Evolutionary conservation across 2,329 filamentous ascomycete species (phyloP).

Genomic region (Thelonectria blattea): DNA sequence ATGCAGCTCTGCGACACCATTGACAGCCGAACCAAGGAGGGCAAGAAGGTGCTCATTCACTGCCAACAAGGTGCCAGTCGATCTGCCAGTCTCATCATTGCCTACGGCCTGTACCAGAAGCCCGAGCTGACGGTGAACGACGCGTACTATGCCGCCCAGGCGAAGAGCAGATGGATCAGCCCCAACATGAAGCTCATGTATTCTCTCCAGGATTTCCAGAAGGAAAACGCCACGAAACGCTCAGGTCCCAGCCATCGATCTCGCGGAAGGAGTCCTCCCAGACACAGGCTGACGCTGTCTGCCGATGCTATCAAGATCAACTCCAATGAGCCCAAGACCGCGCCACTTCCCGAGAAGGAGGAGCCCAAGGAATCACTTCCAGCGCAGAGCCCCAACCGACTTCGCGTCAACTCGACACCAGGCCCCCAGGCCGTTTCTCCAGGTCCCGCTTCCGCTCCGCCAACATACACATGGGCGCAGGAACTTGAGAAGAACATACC

Average conservation of each 20-base stretch:
- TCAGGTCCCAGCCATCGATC: constrained; percentile 53
- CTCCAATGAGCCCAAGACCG: constrained; percentile 64
- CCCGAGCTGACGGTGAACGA: constrained; percentile 80
- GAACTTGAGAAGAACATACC: constrained; percentile 52
- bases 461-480: constrained; percentile 65
- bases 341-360: constrained; percentile 63
- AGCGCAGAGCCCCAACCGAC: constrained; percentile 51
- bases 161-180: constrained; percentile 85
- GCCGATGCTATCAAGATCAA: constrained; percentile 61
- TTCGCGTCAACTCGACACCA: constrained; percentile 61
- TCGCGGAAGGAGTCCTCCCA: constrained; percentile 61
- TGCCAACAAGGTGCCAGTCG: constrained; percentile 87
- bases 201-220: constrained; percentile 82
- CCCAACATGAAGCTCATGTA: constrained; percentile 94
- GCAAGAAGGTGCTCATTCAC: constrained; percentile 81
- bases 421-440: constrained; percentile 59
- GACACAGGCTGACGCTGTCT: constrained; percentile 66
- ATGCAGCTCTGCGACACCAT: constrained; percentile 78
- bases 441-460: constrained; percentile 71
- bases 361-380: constrained; percentile 46
- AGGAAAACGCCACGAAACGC: constrained; percentile 62
- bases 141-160: constrained; percentile 80
- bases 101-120: constrained; percentile 82
- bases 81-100: constrained; percentile 85
- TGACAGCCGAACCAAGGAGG: constrained; percentile 71